Percentiles rank a stretch among this genome's conserved stretches.
phyloP scores from a whole-genome alignment of 371 early-diverging fungal genomes.

The Rhizopus delemar region DNA sequence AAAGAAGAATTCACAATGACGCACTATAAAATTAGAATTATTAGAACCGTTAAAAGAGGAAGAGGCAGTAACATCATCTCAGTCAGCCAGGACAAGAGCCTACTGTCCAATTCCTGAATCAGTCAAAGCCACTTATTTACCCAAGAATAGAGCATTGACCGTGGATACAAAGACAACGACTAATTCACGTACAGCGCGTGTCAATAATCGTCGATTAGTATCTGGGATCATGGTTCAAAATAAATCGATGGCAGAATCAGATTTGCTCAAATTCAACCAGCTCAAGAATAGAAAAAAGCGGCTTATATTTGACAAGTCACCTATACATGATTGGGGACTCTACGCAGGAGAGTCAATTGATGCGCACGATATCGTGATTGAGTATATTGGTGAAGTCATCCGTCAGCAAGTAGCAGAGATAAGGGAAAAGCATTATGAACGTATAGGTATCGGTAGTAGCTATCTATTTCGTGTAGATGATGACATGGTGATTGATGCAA shows the following conservation, averaged over 20 bases:
- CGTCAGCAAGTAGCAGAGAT: slow-evolving; percentile 88
- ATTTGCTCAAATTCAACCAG: slow-evolving; percentile 76
- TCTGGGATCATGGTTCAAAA: slow-evolving; percentile 36
- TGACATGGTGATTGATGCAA: slow-evolving; percentile 93
- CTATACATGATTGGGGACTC: slow-evolving; percentile 94
- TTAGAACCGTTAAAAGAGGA: background rate
- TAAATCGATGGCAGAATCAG: slow-evolving; percentile 39
- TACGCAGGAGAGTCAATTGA: slow-evolving; percentile 86
- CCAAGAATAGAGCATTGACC: slow-evolving; percentile 32
- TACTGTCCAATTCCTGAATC: slow-evolving; percentile 59
- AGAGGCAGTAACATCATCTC: slow-evolving; percentile 38
- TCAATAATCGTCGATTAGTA: slow-evolving; percentile 52
- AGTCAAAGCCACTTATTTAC: slow-evolving; percentile 57
- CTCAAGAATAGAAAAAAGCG: slow-evolving; percentile 79
- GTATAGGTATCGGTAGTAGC: slow-evolving; percentile 82
- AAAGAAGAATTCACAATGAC: background rate
- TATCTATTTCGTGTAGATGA: slow-evolving; percentile 95
- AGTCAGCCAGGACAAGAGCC: slow-evolving; percentile 77
- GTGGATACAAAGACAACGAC: slow-evolving; percentile 20
- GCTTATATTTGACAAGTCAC: slow-evolving; percentile 78
- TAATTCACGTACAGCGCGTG: slow-evolving; percentile 42
- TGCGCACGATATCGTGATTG: slow-evolving; percentile 88
- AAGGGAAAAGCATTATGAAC: slow-evolving; percentile 86
- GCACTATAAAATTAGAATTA: background rate
- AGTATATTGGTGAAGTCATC: slow-evolving; percentile 95